Percentiles rank a stretch among this genome's conserved stretches.
These are phyloP conservation scores for Colletotrichum viniferum DNA, from an alignment of 2,329 filamentous ascomycete genomes.

Conservation along the genomic window DNA sequence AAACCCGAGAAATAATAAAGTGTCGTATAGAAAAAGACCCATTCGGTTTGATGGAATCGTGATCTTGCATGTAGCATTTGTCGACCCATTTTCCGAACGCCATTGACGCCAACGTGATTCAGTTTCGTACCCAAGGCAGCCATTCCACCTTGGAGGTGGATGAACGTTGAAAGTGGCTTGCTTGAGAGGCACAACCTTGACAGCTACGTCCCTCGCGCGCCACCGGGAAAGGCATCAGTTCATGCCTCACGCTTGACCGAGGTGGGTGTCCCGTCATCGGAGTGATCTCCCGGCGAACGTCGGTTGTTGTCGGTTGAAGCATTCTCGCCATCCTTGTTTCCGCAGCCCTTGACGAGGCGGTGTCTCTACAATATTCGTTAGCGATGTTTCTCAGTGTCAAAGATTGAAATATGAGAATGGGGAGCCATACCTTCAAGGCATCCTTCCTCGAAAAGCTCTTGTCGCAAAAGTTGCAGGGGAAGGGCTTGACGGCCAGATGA, in stretches of 20 bases:
- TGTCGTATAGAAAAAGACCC: not conserved
- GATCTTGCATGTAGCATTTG: not conserved
- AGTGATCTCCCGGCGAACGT: constrained; percentile 8
- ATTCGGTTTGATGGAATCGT: not conserved
- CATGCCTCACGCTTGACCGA: constrained; percentile 4
- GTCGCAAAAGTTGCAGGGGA: constrained; percentile 87
- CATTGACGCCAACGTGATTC: not conserved
- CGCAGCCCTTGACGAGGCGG: constrained; percentile 69
- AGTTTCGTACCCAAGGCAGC: not conserved
- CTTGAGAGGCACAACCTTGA: not conserved
- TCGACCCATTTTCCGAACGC: not conserved
- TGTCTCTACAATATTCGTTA: constrained; percentile 53
- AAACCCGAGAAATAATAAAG: not conserved
- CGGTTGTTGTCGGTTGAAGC: not conserved
- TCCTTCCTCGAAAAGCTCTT: constrained; percentile 98
- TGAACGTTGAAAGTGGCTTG: not conserved
- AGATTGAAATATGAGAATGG: not conserved
- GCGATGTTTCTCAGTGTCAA: not conserved
- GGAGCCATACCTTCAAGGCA: constrained; percentile 81
- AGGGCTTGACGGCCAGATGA: constrained; percentile 93
- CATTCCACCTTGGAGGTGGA: not conserved
- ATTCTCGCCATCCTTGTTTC: constrained; percentile 23
- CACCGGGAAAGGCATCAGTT: not conserved
- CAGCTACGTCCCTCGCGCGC: not conserved
- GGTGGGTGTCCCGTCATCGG: constrained; percentile 10